Base-by-base conservation (phyloP, 352 stramenopile species). In the Phytophthora pinifolia region DNA sequence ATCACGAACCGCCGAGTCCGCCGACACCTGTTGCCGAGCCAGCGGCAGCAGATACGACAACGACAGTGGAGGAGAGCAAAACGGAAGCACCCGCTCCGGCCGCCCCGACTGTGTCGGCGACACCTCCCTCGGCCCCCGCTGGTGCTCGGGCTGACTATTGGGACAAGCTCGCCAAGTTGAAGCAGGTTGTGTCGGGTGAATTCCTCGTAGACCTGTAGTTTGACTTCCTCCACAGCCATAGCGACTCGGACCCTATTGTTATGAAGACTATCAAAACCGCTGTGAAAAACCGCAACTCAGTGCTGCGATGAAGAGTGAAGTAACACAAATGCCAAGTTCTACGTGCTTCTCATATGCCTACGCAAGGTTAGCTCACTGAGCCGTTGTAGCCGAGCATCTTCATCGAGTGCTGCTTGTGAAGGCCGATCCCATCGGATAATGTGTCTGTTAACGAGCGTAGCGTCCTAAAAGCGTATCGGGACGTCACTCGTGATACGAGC, bases 261-360 rank as follows among this genome's bases (percentile, higher is more conserved):
- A 92, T 98, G 77, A 97, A 98, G 69, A 94, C 88, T 20, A 91
- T 98, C 60, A 98, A 98, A 75, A 86, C 84, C 17, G 81, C 89
- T 5, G 80, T 98, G 33, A 90, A 98, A 69, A 96, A 96, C 63
- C 84, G 96, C 32, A 99, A 98, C 67, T 98, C 92, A 41, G 87
- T 99, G 29, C 79, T 99, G 41, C 97, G n/a, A n/a, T n/a, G n/a
- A n/a, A n/a, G n/a, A n/a, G n/a, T n/a, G n/a, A n/a, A n/a, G n/a
- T n/a, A n/a, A n/a, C n/a, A n/a, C n/a, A n/a, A n/a, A n/a, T n/a
- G n/a, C n/a, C n/a, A n/a, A n/a, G n/a, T n/a, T n/a, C n/a, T n/a
- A n/a, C n/a, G n/a, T n/a, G n/a, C n/a, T n/a, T n/a, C n/a, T n/a
- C n/a, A n/a, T n/a, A n/a, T n/a, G n/a, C n/a, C n/a, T n/a, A n/a